Conservation (phyloP, 306 rosid genomes). For the Lagenaria siceraria region DNA sequence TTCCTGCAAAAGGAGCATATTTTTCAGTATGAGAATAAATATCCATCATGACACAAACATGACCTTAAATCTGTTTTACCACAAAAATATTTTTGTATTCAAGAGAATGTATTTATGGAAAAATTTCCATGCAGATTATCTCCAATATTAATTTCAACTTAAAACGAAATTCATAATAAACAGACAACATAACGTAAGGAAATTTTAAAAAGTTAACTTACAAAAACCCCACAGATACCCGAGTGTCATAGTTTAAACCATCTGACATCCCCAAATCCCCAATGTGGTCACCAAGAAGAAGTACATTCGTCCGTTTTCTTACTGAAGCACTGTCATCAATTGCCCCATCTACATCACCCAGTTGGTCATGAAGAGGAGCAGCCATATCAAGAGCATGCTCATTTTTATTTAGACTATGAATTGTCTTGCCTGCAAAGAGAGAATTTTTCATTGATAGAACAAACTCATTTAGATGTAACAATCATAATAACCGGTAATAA, state of each 20-base stretch:
- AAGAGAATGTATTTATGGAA: not conserved
- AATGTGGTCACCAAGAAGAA: slow-evolving; percentile 84
- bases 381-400: slow-evolving; percentile 97
- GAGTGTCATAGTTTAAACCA: slow-evolving; percentile 68
- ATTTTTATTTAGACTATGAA: slow-evolving; percentile 85
- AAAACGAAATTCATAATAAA: not conserved
- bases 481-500: not conserved
- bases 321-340: slow-evolving; percentile 38
- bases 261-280: slow-evolving; percentile 96
- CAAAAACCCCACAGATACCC: slow-evolving; percentile 83
- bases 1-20: slow-evolving; percentile 46
- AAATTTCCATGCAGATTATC: not conserved
- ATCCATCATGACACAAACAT: not conserved
- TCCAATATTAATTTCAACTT: not conserved
- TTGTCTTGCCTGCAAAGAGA: slow-evolving; percentile 57
- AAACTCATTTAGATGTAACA: not conserved
- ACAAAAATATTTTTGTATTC: not conserved
- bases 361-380: slow-evolving; percentile 57
- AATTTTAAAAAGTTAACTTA: slow-evolving; percentile 24
- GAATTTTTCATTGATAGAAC: not conserved
- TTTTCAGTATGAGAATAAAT: not conserved
- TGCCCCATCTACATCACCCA: slow-evolving; percentile 46
- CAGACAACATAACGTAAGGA: not conserved
- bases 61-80: not conserved
- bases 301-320: slow-evolving; percentile 70